Evolutionary conservation across 148 eudicot species (phyloP).

Genomic region (Persicaria tinctoria): DNA sequence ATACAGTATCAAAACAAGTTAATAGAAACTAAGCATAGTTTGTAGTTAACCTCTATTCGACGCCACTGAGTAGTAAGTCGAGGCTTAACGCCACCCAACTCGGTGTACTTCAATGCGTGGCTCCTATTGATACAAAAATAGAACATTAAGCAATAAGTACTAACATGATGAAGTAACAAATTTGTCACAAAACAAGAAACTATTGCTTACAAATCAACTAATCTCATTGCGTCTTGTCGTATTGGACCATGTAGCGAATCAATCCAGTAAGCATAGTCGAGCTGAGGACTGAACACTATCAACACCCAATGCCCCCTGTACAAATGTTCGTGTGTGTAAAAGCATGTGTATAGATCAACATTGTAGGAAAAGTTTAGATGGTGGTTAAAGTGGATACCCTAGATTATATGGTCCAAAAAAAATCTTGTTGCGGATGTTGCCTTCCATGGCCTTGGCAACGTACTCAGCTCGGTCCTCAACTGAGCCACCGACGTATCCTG

Average conservation of each 20-base stretch:
- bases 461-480: conserved; percentile 4
- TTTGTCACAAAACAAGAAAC: not conserved
- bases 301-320: not conserved
- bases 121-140: not conserved
- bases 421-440: not conserved
- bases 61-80: not conserved
- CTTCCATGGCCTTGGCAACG: not conserved
- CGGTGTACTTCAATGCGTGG: not conserved
- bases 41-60: not conserved
- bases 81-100: not conserved
- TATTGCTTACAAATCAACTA: not conserved
- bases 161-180: not conserved
- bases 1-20: not conserved
- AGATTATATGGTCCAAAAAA: not conserved
- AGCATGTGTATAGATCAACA: not conserved
- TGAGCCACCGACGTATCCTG: not conserved
- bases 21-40: not conserved
- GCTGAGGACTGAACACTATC: not conserved
- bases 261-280: conserved; percentile 1
- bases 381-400: not conserved
- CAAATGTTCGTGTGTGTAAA: not conserved
- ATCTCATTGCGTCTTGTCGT: not conserved
- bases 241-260: not conserved
- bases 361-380: not conserved
- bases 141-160: not conserved